Evolutionary conservation across 306 rosid genomes (phyloP), one percentile per base, ranked within the genome.

Genomic region (Carpinus viminea): DNA sequence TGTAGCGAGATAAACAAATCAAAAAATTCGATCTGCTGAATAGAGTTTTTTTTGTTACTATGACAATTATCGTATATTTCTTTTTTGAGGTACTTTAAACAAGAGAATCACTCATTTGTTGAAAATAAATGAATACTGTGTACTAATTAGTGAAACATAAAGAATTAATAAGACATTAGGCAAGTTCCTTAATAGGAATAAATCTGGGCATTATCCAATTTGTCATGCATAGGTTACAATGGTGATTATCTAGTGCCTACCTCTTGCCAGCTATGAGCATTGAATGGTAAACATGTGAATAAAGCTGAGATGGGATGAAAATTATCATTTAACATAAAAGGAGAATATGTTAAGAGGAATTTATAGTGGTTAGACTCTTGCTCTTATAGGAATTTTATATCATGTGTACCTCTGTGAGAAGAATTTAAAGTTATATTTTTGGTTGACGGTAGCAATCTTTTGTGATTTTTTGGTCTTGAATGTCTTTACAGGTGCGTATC

Each of bases 231-330:
- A 2, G 8, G 72, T 66, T 66, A 66, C 72, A 41, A 8, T 1
- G 15, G 16, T n/a, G 50, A 41, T 38, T 18, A 34, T 66, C 72
- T n/a, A 17, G 48, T n/a, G 36, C 41, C 59, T 48, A 48, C 13
- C 28, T 48, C 20, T 51, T 50, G 74, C n/a, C 56, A 70, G 56
- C n/a, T 70, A 70, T 12, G 57, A 70, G 45, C 59, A 48, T 21
- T 7, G 59, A 26, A 70, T 26, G 28, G 28, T 68, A 41, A 68
- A 48, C 36, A 21, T 46, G n/a, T 21, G 38, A 70, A 47, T 15
- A 20, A 68, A 68, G 73, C 53, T 46, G 52, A 20, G 52, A 0
- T 70, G 59, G 15, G 57, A 48, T 46, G 45, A 24, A 47, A 12
- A 46, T 18, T 36, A 24, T 70, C 11, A 15, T 24, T 48, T 21